These are phyloP conservation scores for Citrus cavaleriei DNA, from an alignment of 345 rosid genomes.

Conservation along the genomic window DNA sequence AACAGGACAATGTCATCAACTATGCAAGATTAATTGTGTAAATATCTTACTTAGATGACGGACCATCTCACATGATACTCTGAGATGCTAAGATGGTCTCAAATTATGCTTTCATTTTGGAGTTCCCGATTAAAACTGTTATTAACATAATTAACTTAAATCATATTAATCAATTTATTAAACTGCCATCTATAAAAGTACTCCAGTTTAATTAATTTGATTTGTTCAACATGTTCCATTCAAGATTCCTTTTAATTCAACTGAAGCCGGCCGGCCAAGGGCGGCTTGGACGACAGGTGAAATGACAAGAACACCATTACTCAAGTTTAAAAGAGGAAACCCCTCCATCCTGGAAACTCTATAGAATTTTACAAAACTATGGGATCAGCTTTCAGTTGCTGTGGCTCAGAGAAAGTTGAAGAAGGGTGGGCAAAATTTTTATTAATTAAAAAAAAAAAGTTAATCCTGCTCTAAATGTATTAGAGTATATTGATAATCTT, in stretches of 20 bases:
- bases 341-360: not conserved
- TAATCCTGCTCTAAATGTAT: not conserved
- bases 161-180: not conserved
- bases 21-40: too few relatives aligned
- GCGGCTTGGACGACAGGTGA: conserved; percentile 25
- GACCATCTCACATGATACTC: not conserved
- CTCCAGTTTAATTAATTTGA: not conserved
- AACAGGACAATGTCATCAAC: too few relatives aligned
- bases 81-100: not conserved
- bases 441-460: too few relatives aligned
- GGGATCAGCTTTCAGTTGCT: conserved; percentile 56
- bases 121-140: not conserved
- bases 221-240: not conserved
- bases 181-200: not conserved
- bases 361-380: conserved; percentile 19
- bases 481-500: not conserved
- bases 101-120: not conserved
- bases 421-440: conserved; percentile 31
- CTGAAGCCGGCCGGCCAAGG: conserved; percentile 39
- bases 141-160: not conserved
- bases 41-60: not conserved
- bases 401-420: conserved; percentile 39
- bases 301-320: conserved; percentile 14
- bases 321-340: conserved; percentile 25
- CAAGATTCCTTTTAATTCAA: not conserved